Evolutionary conservation across 2,329 filamentous ascomycete genomes (phyloP), one percentile per base, ranked within the genome.

Genomic region (Aspergillus hortae): DNA sequence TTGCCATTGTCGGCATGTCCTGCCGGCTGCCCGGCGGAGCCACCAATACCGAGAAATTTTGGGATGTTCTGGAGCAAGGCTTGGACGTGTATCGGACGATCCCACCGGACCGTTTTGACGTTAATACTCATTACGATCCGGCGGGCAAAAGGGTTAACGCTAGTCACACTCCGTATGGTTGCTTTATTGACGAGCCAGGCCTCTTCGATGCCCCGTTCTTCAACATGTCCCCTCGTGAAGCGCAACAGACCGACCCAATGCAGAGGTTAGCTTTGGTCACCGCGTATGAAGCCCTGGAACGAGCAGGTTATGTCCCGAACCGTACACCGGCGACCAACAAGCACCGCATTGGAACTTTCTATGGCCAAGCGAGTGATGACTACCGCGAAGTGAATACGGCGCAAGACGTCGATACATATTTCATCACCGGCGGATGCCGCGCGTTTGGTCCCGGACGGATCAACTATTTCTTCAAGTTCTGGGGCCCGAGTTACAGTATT

Each of bases 221-320:
- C 79, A 88, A 88, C 68, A 90, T 90, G 83, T 89, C 86, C 32
- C 86, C 86, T 4, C 81, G 85, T 57, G 87, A 90, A 68, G 87
- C 87, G 17, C 79, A 80, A 46, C 85, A 88, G 66, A 88, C 86
- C 1, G 87, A 90, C 66, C 87, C 66, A 0, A 51, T 54, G 49
- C 65, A 69, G 30, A 52, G 68, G 3, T 45, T 68, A 1, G 84
- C 85, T 1, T 70, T 92, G n/a, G 80, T 84, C 4, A 89, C 87
- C 1, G 86, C 86, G 1, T 91, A 89, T 61, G 87, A 91, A 65
- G 88, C 88, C 0, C 48, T 66, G 1, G 62, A 66, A 35, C 48
- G 51, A 40, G 51, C 62, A 1, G 62, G 62, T 1, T 60, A 54
- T 25, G 51, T 57, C 1, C 46, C 55, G 0, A 87, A 89, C 69